A percentile compares a stretch with the other conserved stretches of the same genome.
phyloP scores from a whole-genome alignment of 306 rosid species.

The Castanospermum australe region DNA sequence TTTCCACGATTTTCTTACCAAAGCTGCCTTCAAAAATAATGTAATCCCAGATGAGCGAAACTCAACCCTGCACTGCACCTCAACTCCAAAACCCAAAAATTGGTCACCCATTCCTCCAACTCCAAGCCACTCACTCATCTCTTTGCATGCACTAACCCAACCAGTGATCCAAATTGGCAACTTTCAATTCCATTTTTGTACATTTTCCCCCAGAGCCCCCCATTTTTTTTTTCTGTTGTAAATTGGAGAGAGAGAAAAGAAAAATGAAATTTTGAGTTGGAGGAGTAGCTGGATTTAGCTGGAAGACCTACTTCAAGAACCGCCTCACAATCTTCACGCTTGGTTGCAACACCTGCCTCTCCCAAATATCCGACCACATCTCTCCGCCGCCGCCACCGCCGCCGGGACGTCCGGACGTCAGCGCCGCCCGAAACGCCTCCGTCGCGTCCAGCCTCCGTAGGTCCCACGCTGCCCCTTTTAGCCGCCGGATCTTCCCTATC shows the following conservation, averaged over 20 bases:
- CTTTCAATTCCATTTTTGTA: conserved; percentile 23
- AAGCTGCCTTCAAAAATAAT: conserved; percentile 10
- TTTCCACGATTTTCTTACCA: background rate
- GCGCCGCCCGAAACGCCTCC: conserved; percentile 55
- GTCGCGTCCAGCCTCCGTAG: conserved; percentile 80
- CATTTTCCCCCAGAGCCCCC: background rate
- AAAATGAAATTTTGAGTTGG: background rate
- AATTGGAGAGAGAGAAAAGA: background rate
- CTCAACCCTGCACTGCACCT: background rate
- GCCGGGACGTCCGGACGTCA: conserved; percentile 40
- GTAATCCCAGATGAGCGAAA: background rate
- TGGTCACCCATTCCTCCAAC: background rate
- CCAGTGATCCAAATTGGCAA: background rate
- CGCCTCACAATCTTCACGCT: conserved; percentile 94
- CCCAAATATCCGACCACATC: conserved; percentile 68
- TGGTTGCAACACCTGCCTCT: conserved; percentile 67
- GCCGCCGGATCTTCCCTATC: conserved; percentile 56
- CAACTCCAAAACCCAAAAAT: background rate
- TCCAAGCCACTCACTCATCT: background rate
- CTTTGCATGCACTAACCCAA: background rate
- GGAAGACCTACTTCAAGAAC: conserved; percentile 90
- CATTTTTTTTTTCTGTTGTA: background rate
- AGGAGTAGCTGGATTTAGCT: conserved; percentile 51
- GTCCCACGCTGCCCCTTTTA: conserved; percentile 72
- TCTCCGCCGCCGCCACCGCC: background rate